A percentile compares a stretch with the other conserved stretches of the same genome.
These are phyloP conservation scores for Flaveria bidentis DNA, from an alignment of 129 eudicot genomes.

Conservation along the genomic window DNA sequence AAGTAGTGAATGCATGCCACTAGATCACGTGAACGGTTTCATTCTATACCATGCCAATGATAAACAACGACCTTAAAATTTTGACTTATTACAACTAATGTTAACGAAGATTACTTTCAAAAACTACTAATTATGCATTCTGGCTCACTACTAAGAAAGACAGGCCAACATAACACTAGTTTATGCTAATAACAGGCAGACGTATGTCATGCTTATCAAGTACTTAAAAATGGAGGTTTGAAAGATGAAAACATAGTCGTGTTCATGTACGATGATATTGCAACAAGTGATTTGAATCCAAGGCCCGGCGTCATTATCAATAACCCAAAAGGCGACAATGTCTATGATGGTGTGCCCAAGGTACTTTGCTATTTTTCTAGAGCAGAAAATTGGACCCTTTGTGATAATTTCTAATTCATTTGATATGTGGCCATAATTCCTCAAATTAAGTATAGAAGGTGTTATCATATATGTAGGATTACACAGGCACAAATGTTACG, in stretches of 20 bases:
- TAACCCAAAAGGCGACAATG: constrained; percentile 64
- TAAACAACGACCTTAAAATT: too few relatives aligned
- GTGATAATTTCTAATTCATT: neutral
- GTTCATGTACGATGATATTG: constrained; percentile 94
- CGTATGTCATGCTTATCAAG: constrained; percentile 90
- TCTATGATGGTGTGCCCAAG: constrained; percentile 92
- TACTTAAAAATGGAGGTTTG: constrained; percentile 80
- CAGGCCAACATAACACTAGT: too few relatives aligned
- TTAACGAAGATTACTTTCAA: too few relatives aligned
- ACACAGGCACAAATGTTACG: constrained; percentile 68
- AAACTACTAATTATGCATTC: too few relatives aligned
- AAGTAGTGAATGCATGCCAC: too few relatives aligned
- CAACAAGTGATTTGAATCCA: constrained; percentile 61
- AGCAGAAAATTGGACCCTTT: neutral
- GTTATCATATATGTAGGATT: constrained; percentile 49
- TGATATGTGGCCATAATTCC: neutral
- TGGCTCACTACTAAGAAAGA: too few relatives aligned
- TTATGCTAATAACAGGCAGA: constrained; percentile 51
- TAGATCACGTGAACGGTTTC: too few relatives aligned
- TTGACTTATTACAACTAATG: too few relatives aligned
- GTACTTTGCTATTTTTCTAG: constrained; percentile 26
- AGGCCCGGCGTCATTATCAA: constrained; percentile 74
- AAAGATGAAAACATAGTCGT: constrained; percentile 88
- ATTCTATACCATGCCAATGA: too few relatives aligned
- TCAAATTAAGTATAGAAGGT: neutral